phyloP scores from a whole-genome alignment of 805 yeast species.

The Candida montana region DNA sequence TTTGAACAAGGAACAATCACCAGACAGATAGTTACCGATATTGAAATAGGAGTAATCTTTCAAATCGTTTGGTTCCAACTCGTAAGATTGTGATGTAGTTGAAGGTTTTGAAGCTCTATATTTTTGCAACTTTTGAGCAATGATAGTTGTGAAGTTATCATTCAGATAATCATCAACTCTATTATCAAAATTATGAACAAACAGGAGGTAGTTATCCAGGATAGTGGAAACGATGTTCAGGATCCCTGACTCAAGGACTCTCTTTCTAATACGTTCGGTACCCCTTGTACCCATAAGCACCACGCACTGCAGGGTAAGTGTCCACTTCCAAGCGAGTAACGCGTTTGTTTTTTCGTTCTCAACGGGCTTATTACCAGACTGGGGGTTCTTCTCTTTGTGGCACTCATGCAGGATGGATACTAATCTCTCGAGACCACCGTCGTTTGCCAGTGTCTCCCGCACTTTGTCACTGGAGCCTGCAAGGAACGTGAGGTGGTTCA shows the following conservation, averaged over 20 bases:
- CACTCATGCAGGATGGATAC: constrained; percentile 85
- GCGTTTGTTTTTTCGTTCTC: constrained; percentile 34
- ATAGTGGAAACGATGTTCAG: constrained; percentile 89
- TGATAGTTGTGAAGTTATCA: constrained; percentile 15
- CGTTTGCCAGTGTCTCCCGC: constrained; percentile 80
- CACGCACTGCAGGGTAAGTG: constrained; percentile 86
- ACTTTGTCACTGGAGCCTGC: constrained; percentile 84
- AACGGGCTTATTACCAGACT: constrained; percentile 17
- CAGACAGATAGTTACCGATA: constrained; percentile 1
- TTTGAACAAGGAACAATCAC: neutral
- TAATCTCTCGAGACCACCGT: constrained; percentile 88
- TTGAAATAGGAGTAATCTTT: constrained; percentile 2
- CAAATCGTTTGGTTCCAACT: neutral
- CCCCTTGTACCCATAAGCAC: constrained; percentile 92
- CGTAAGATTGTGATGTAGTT: neutral
- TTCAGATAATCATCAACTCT: constrained; percentile 10
- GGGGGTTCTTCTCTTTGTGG: constrained; percentile 8
- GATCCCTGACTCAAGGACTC: constrained; percentile 88
- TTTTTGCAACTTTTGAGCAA: constrained; percentile 9
- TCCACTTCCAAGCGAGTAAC: constrained; percentile 95
- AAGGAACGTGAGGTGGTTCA: constrained; percentile 83
- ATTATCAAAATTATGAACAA: constrained; percentile 31
- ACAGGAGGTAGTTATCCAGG: constrained; percentile 71
- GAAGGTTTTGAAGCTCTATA: neutral
- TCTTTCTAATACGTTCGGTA: constrained; percentile 74